phyloP scores from a whole-genome alignment of 2,329 filamentous ascomycete species.

The Arthrobotrys conoides region DNA sequence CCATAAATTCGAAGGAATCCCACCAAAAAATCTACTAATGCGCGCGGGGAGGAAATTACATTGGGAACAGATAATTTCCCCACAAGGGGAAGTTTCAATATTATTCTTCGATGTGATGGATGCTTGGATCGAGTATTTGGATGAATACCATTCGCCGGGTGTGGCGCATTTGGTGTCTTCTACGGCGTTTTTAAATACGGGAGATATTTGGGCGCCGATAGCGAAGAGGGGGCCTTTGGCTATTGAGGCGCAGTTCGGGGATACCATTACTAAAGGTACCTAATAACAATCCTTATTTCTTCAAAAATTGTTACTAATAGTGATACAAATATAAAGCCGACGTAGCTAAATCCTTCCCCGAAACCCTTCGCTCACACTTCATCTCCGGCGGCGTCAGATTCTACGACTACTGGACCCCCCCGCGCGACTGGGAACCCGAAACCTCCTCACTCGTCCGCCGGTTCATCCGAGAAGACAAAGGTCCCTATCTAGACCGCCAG shows the following conservation, averaged over 20 bases:
- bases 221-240: slow-evolving; percentile 14
- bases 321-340: background rate
- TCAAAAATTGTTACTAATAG: background rate
- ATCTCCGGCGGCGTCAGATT: slow-evolving; percentile 13
- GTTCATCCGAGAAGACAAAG: slow-evolving; percentile 10
- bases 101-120: slow-evolving; percentile 21
- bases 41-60: slow-evolving; percentile 9
- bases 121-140: slow-evolving; percentile 8
- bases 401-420: slow-evolving; percentile 15
- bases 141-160: slow-evolving; percentile 8
- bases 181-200: slow-evolving; percentile 7
- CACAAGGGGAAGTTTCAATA: slow-evolving; percentile 25
- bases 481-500: background rate
- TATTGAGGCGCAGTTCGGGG: slow-evolving; percentile 21
- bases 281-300: background rate
- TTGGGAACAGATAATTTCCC: slow-evolving; percentile 37
- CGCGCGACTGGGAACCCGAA: slow-evolving; percentile 13
- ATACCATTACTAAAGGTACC: slow-evolving; percentile 19
- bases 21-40: slow-evolving; percentile 20
- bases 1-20: slow-evolving; percentile 34
- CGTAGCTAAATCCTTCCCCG: slow-evolving; percentile 13
- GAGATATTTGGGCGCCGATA: slow-evolving; percentile 12
- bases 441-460: slow-evolving; percentile 8
- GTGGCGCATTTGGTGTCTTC: slow-evolving; percentile 15
- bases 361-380: slow-evolving; percentile 14